Evolutionary conservation across 176 grass and related monocot genomes (phyloP), one percentile per base, ranked within the genome.

Genomic region (Calamus simplicifolius): DNA sequence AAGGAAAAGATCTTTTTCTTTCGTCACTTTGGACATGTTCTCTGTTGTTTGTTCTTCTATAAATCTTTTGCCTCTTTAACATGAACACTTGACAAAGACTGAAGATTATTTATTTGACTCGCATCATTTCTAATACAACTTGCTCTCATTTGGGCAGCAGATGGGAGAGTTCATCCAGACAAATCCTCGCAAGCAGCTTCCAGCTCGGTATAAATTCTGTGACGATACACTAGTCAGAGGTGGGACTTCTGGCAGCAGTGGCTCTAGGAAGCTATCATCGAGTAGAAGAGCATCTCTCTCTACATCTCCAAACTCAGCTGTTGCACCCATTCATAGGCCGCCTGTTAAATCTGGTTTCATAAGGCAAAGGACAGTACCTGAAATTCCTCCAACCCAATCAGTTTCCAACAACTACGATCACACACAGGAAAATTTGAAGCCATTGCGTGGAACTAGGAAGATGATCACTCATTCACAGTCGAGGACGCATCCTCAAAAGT

Each of bases 401-500:
- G 49, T 25, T 48, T 28, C 16, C 8, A 4, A 54, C 18, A 52
- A 43, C 15, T 63, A 19, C 4, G 13, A n/a, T 27, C 58, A 25
- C 58, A 63, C 59, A 54, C 56, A 63, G 51, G 70, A 73, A n/a
- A 73, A 63, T 29, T 38, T 30, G 58, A 51, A 54, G 29, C 29
- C 50, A n/a, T 1, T 49, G 19, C 17, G 50, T 3, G 17, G 59
- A 5, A 1, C 25, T 5, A 43, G 51, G 28, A 68, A 35, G 29
- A 18, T 3, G 12, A 54, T 19, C 28, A 1, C 15, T 52, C 16
- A 48, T 52, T n/a, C 16, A 16, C 16, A 2, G 16, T 8, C 52
- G 0, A 56, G 5, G 49, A n/a, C 26, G 1, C 52, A 16, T 31
- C 28, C 51, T 17, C 49, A 51, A 48, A 73, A 18, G 3, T 17